Percentiles rank a stretch among this genome's conserved stretches.
Conservation (phyloP, 306 rosid genomes). For the Citrullus amarus region DNA sequence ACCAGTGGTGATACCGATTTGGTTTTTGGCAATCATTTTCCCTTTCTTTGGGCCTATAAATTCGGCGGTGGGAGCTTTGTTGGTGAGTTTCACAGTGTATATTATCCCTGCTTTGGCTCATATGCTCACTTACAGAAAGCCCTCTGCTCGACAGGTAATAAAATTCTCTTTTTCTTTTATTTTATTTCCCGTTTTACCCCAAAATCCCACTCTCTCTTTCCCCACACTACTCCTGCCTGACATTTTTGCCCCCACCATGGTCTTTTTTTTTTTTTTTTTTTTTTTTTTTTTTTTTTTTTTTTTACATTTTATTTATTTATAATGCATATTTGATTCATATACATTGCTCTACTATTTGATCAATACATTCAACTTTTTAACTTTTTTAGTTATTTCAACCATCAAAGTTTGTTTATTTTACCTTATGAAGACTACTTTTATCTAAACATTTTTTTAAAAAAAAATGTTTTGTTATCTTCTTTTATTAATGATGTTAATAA, state of each 20-base stretch:
- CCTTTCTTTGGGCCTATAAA: conserved; percentile 97
- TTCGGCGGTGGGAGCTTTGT: conserved; percentile 85
- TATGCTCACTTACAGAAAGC: conserved; percentile 80
- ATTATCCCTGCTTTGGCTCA: conserved; percentile 73
- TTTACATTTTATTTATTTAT: too few relatives aligned
- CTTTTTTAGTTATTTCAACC: not conserved
- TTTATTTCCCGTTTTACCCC: not conserved
- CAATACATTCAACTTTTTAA: not conserved
- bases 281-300: too few relatives aligned
- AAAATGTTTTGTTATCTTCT: too few relatives aligned
- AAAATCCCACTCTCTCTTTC: conserved; percentile 16
- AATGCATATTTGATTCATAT: not conserved
- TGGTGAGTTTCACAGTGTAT: conserved; percentile 96
- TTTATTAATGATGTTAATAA: too few relatives aligned
- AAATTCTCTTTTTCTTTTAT: not conserved
- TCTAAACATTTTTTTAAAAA: too few relatives aligned
- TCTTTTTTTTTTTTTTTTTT: too few relatives aligned
- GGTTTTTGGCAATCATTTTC: conserved; percentile 91
- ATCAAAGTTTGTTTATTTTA: too few relatives aligned
- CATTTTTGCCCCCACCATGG: not conserved
- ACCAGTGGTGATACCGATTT: conserved; percentile 88
- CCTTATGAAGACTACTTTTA: too few relatives aligned
- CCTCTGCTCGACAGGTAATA: conserved; percentile 86
- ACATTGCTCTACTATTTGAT: not conserved
- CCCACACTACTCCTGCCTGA: conserved; percentile 12